Conservation (phyloP, 2,329 filamentous ascomycete genomes). For the Zymoseptoria pseudotritici region DNA sequence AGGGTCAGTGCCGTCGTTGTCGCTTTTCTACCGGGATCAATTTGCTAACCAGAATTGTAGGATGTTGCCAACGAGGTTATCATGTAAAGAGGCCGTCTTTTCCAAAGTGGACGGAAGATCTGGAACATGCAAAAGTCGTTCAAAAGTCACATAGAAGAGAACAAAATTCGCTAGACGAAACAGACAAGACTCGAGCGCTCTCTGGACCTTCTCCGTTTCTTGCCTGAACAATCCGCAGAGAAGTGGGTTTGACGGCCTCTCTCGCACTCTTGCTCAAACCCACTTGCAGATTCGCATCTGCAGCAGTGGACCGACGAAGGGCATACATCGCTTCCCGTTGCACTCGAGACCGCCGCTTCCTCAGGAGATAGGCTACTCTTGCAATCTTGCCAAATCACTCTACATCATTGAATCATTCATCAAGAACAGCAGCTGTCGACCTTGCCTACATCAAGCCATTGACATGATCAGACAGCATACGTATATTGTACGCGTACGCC, state of each 20-base stretch:
- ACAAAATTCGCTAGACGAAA: background rate
- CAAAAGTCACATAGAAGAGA: background rate
- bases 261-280: background rate
- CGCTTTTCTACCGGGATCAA: conserved; percentile 3
- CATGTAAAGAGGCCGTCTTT: conserved; percentile 54
- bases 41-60: conserved; percentile 37
- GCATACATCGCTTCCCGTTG: background rate
- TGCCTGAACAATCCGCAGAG: background rate
- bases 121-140: background rate
- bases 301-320: background rate
- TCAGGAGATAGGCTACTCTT: background rate
- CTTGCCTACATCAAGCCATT: background rate
- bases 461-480: background rate
- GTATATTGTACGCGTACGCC: background rate
- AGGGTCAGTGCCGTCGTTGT: conserved; percentile 53
- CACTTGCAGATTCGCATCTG: background rate
- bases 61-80: conserved; percentile 83
- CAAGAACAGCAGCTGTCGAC: background rate
- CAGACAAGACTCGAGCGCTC: background rate
- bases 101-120: background rate
- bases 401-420: background rate
- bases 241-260: background rate
- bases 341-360: background rate
- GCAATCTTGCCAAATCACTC: background rate
- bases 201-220: no score